Percentiles rank a stretch among this genome's conserved stretches.
Conservation (phyloP, 2,329 filamentous ascomycete species). For the Coleophoma cylindrospora region DNA sequence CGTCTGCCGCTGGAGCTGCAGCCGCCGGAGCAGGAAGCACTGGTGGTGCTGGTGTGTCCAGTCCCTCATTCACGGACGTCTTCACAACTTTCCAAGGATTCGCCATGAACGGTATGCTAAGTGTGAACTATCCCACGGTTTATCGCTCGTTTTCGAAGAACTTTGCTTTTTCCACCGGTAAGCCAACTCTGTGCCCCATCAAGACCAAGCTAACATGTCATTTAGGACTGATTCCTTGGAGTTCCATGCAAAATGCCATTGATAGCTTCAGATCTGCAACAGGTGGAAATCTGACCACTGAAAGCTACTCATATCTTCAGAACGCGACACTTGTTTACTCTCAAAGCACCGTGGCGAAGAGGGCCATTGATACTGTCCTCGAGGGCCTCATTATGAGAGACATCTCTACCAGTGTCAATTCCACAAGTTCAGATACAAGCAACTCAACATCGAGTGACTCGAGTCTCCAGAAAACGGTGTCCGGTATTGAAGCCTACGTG, state of each 20-base stretch:
- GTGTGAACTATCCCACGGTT: constrained; percentile 78
- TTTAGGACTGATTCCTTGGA: constrained; percentile 64
- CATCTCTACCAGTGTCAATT: constrained; percentile 40
- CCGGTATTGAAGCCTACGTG: constrained; percentile 77
- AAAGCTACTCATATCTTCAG: constrained; percentile 68
- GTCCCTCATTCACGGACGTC: constrained; percentile 81
- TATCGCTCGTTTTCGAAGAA: constrained; percentile 90
- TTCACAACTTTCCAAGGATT: constrained; percentile 90
- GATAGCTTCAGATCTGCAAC: constrained; percentile 77
- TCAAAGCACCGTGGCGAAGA: constrained; percentile 49
- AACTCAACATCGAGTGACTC: constrained; percentile 14
- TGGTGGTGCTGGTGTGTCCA: constrained; percentile 58
- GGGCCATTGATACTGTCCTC: constrained; percentile 39
- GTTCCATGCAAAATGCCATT: constrained; percentile 72
- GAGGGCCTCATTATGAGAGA: constrained; percentile 49
- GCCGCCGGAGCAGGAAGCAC: constrained; percentile 42
- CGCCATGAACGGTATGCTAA: constrained; percentile 95
- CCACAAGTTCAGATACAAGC: constrained; percentile 19
- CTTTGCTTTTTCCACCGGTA: constrained; percentile 84
- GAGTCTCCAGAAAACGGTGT: constrained; percentile 47
- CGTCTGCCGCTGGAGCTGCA: constrained; percentile 62
- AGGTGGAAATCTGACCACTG: constrained; percentile 79
- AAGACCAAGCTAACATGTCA: background rate
- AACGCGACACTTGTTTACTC: constrained; percentile 74
- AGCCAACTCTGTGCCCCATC: background rate